A percentile compares a stretch with the other conserved stretches of the same genome.
phyloP scores from a whole-genome alignment of 2,329 filamentous ascomycete genomes.

The Mollisia scopiformis region DNA sequence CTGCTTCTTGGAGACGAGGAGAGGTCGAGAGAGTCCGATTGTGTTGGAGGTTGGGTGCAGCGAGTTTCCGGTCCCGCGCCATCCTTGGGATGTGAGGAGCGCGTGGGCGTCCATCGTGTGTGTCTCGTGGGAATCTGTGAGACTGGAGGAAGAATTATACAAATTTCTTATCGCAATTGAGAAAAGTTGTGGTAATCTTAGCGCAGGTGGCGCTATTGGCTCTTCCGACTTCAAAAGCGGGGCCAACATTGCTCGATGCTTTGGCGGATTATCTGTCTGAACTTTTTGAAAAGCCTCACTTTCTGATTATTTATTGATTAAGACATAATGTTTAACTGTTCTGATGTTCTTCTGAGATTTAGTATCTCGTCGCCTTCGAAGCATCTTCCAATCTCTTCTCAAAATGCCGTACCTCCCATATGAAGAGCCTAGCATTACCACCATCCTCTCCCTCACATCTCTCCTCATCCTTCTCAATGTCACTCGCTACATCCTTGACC shows the following conservation, averaged over 20 bases:
- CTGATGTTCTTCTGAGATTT: not conserved
- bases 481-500: constrained; percentile 59
- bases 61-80: constrained; percentile 86
- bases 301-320: no score
- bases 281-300: no score
- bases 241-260: no score
- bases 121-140: not conserved
- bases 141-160: not conserved
- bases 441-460: constrained; percentile 61
- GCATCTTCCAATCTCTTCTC: not conserved
- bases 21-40: constrained; percentile 79
- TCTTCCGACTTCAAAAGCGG: not conserved
- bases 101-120: constrained; percentile 79
- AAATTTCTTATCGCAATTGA: constrained; percentile 7
- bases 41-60: constrained; percentile 75
- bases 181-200: constrained; percentile 17
- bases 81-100: constrained; percentile 84
- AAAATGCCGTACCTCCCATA: constrained; percentile 49
- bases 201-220: not conserved
- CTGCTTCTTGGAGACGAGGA: constrained; percentile 81
- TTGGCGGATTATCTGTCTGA: no score
- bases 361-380: not conserved
- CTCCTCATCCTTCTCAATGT: constrained; percentile 67
- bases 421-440: constrained; percentile 62
- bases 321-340: not conserved